Conservation (phyloP, 2,329 filamentous ascomycete species). For the Eutypa lata region DNA sequence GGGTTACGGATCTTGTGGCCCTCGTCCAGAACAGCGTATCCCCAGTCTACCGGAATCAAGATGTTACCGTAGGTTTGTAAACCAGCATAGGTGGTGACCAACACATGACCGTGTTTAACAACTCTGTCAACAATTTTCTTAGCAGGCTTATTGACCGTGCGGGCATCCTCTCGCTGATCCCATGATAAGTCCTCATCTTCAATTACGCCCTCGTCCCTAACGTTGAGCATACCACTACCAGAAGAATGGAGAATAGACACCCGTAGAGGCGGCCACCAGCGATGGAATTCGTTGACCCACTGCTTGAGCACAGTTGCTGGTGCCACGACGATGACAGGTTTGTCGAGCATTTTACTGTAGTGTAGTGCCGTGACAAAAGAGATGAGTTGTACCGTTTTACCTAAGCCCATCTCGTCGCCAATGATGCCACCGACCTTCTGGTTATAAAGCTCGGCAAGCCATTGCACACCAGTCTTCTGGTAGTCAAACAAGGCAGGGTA, state of each 20-base stretch:
- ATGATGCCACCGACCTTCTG: conserved; percentile 92
- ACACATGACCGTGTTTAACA: conserved; percentile 79
- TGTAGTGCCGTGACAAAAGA: conserved; percentile 88
- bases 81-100: conserved; percentile 94
- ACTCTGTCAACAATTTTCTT: conserved; percentile 80
- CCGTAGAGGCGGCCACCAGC: conserved; percentile 98
- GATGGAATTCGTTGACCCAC: conserved; percentile 98
- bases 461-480: conserved; percentile 94
- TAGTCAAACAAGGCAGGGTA: conserved; percentile 92
- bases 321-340: conserved; percentile 86
- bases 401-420: conserved; percentile 98
- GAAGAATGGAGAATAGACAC: conserved; percentile 95
- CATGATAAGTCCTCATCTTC: conserved; percentile 55
- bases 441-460: conserved; percentile 88
- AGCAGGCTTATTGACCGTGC: conserved; percentile 64
- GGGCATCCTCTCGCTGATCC: conserved; percentile 42
- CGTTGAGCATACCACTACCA: conserved; percentile 91
- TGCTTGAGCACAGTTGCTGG: conserved; percentile 94
- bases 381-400: conserved; percentile 75
- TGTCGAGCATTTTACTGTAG: conserved; percentile 80
- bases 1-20: conserved; percentile 98
- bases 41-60: conserved; percentile 82
- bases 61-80: conserved; percentile 88
- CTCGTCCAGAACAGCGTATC: conserved; percentile 90
- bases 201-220: conserved; percentile 59